phyloP scores from a whole-genome alignment of 202 grass and related monocot genomes.

The Hordeum pubiflorum region DNA sequence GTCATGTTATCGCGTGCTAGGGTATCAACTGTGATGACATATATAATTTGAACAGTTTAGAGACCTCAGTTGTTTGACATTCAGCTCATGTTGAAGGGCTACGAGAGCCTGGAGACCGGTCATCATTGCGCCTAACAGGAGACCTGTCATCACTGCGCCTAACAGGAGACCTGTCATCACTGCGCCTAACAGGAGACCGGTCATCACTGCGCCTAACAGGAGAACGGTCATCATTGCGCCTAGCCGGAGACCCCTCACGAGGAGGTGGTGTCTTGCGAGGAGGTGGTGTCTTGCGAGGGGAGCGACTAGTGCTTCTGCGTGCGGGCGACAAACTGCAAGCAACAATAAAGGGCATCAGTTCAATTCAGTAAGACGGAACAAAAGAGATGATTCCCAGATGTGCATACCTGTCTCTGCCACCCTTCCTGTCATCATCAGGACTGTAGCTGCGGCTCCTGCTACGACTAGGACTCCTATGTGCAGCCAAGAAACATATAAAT shows the following conservation, averaged over 20 bases:
- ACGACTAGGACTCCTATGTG: slow-evolving; percentile 46
- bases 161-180: slow-evolving; percentile 22
- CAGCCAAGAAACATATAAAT: slow-evolving; percentile 10
- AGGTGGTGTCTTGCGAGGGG: slow-evolving; percentile 39
- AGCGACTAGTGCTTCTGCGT: slow-evolving; percentile 45
- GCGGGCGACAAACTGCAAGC: slow-evolving; percentile 36
- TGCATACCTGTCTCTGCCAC: slow-evolving; percentile 40
- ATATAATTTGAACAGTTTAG: background rate
- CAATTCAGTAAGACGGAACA: background rate
- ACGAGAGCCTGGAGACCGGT: slow-evolving; percentile 25
- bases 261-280: slow-evolving; percentile 7
- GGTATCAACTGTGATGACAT: background rate
- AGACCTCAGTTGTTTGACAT: slow-evolving; percentile 24
- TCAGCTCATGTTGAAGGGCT: slow-evolving; percentile 40
- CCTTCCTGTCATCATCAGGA: slow-evolving; percentile 35
- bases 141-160: slow-evolving; percentile 15
- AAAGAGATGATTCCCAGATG: background rate
- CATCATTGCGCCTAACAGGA: slow-evolving; percentile 28
- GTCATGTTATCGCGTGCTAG: background rate
- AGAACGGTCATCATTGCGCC: background rate
- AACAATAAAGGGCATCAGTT: background rate
- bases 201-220: slow-evolving; percentile 26
- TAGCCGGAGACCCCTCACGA: too few species aligned
- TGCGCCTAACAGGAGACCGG: slow-evolving; percentile 22
- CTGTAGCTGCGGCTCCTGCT: slow-evolving; percentile 50